Base-by-base conservation (phyloP, 352 stramenopile species). In the Ophiocytium majus region DNA sequence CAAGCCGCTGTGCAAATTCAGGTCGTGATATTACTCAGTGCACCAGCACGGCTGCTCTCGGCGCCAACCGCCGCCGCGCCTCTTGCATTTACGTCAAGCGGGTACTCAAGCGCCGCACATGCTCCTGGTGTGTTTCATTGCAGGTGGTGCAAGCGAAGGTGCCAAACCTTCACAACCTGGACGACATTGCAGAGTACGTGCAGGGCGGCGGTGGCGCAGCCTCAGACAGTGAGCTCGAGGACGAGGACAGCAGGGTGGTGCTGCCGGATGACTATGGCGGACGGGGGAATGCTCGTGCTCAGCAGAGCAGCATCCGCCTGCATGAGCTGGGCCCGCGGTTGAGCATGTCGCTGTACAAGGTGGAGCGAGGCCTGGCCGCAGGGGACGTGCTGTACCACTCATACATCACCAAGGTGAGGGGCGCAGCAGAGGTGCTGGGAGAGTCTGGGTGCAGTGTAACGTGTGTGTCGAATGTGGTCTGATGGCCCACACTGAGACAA, bases 341-440 rank as follows among this genome's bases (percentile, higher is more conserved):
- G 35, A 97, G 93, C 28, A 89, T 99, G 33, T 93, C 97, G 86
- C 91, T 99, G 0, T 95, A 93, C 57, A 99, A 98, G 92, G 96
- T 99, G 50, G 95, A 99, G 91, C 92, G 96, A 78, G 96, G 96
- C 80, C 91, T 99, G 50, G 97, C 93, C 81, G 93, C 95, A 43
- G 96, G 97, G 63, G 97, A 99, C 89, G 95, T 99, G 63, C 92
- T 99, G 83, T 99, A 98, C 90, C 96, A 99, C 92, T 94, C 95
- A 32, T 98, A 95, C 90, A 88, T 94, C 81, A 92, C 90, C 37
- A 97, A 97, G 90, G 75, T 81, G 10, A 37, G 75, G 19, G 34
- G 50, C 1, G 32, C 10, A 43, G 37, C 32, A 14, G 31, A 17
- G 34, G 5, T 76, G 31, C 31, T 37, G 34, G 10, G 23, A 71